Base-by-base conservation (phyloP, 2,329 filamentous ascomycete genomes). In the Aspergillus calidoustus region DNA sequence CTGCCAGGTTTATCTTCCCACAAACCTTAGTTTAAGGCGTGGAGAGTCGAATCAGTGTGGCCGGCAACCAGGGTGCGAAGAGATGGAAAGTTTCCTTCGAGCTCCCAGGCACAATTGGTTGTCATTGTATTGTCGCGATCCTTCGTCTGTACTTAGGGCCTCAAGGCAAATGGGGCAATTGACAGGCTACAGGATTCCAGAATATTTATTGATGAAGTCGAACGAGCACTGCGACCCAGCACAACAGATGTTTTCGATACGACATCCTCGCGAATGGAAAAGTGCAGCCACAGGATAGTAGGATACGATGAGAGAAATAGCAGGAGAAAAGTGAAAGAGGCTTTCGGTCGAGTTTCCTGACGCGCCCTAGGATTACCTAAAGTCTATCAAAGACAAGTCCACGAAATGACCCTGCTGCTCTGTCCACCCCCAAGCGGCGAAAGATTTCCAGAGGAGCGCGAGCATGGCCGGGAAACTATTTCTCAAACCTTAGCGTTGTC, bases 401-500 rank as follows among this genome's bases (percentile, higher is more conserved):
- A 47, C 41, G n/a, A 44, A 52, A 46, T 46, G 52, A 34, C 13
- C 17, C 34, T 47, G 52, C 11, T 31, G 30, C 30, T 38, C 41
- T 41, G 41, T 53, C 44, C 43, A 59, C 19, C 53, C 60, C 60
- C 57, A 60, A 59, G 54, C 54, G 31, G 48, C 38, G 30, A 54
- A n/a, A 5, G 25, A 57, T 57, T 30, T n/a, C 15, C 34, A 28
- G 15, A 47, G 19, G 25, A 31, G 23, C 43, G 41, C 53, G 34
- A 23, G 22, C 22, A 64, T 57, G 55, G 53, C 54, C 55, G 23
- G 57, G 48, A 56, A 57, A 60, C 43, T 60, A 59, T 58, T 65
- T 61, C 57, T 64, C 62, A 61, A 67, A 64, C 63, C 54, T 59
- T 63, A 59, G 62, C 54, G 60, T 53, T 43, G 54, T 64, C 68